phyloP scores from a whole-genome alignment of 192 early-diverging fungal species.

The Chytriomyces sp. region DNA sequence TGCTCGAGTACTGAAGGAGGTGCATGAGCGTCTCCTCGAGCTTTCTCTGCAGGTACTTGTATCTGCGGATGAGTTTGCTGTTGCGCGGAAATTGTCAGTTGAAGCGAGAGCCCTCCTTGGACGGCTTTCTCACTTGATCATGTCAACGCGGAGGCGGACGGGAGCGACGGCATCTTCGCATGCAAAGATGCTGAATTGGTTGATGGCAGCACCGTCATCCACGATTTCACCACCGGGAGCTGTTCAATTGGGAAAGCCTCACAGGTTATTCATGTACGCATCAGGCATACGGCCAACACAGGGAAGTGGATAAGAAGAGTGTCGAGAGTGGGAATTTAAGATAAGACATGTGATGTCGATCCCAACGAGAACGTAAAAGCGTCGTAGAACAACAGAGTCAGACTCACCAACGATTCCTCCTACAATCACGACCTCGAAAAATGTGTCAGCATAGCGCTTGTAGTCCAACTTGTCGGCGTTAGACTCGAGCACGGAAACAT shows the following conservation, averaged over 20 bases:
- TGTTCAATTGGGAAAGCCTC: constrained; percentile 28
- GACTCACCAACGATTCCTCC: constrained; percentile 84
- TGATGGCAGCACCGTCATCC: constrained; percentile 76
- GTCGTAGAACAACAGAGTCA: constrained; percentile 5
- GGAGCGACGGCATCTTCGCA: constrained; percentile 67
- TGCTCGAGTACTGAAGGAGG: constrained; percentile 88
- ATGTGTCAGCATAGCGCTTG: constrained; percentile 91
- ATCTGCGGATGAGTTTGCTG: constrained; percentile 86
- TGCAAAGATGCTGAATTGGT: constrained; percentile 81
- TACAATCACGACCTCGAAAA: constrained; percentile 92
- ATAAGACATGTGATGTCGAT: background rate
- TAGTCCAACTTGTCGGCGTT: constrained; percentile 89
- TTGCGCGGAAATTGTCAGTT: background rate
- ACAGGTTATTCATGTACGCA: background rate
- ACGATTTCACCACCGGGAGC: constrained; percentile 74
- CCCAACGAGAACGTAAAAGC: background rate
- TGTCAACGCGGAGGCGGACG: constrained; percentile 76
- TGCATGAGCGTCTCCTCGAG: constrained; percentile 86
- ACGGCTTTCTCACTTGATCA: constrained; percentile 58
- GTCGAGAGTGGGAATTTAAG: background rate
- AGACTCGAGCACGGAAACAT: constrained; percentile 74
- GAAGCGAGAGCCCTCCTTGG: constrained; percentile 7
- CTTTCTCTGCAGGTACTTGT: constrained; percentile 88
- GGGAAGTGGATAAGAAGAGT: background rate
- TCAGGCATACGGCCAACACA: background rate